Evolutionary conservation across 2,329 filamentous ascomycete genomes (phyloP).

Genomic region (Pseudopyrenochaeta lycopersici): DNA sequence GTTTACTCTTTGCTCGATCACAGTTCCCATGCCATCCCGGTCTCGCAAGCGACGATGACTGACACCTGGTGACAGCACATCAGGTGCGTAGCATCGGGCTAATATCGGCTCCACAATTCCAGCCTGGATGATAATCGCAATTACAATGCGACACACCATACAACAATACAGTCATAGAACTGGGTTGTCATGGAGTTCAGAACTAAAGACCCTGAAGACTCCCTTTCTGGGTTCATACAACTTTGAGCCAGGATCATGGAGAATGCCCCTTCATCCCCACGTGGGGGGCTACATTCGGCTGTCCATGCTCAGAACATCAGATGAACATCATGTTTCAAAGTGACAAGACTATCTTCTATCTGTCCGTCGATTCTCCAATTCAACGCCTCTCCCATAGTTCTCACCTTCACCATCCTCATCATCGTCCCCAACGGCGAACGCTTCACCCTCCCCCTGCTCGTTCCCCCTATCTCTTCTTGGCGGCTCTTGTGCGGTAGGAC

Average conservation of each 20-base stretch:
- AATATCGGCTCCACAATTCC: background rate
- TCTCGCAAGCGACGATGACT: background rate
- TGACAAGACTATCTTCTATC: background rate
- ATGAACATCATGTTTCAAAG: background rate
- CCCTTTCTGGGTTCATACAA: too few relatives aligned
- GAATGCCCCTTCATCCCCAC: too few relatives aligned
- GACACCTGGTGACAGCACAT: slow-evolving; percentile 12
- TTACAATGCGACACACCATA: too few relatives aligned
- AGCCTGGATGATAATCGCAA: background rate
- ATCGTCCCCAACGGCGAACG: slow-evolving; percentile 14
- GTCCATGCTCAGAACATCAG: background rate
- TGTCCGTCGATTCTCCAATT: slow-evolving; percentile 34
- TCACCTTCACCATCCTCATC: slow-evolving; percentile 18
- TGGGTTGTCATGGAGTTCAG: too few relatives aligned
- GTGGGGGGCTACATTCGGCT: background rate
- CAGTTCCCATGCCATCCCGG: background rate
- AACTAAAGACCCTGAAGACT: too few relatives aligned
- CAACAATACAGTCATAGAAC: too few relatives aligned
- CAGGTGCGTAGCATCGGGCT: slow-evolving; percentile 8
- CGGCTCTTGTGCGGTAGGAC: slow-evolving; percentile 23
- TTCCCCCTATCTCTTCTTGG: slow-evolving; percentile 6
- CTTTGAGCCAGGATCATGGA: too few relatives aligned
- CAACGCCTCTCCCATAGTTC: slow-evolving; percentile 17
- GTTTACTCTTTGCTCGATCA: background rate
- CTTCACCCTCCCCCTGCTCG: slow-evolving; percentile 6